These are phyloP conservation scores for Stentor roeselii DNA, from an alignment of 73 alveolate species.

Conservation along the genomic window DNA sequence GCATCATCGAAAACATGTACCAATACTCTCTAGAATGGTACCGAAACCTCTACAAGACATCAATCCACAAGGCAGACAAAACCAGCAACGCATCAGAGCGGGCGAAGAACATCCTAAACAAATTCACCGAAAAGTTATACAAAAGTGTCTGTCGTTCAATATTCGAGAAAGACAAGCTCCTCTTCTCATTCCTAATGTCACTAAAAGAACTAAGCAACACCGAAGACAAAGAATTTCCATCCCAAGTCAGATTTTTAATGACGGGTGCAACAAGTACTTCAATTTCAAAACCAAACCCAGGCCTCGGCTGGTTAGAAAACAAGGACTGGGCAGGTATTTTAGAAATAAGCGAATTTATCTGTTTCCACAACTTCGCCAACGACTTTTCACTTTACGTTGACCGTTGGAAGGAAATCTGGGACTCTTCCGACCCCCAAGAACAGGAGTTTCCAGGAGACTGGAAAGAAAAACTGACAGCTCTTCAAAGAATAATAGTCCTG, in stretches of 20 bases:
- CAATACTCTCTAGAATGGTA: conserved; percentile 94
- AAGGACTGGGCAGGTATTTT: conserved; percentile 29
- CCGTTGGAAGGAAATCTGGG: conserved; percentile 40
- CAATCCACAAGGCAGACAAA: conserved; percentile 32
- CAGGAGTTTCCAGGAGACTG: conserved; percentile 38
- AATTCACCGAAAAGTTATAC: conserved; percentile 76
- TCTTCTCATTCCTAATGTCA: conserved; percentile 90
- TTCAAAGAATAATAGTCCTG: conserved; percentile 37
- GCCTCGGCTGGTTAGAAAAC: conserved; percentile 30
- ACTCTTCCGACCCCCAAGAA: conserved; percentile 36
- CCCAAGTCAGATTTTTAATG: conserved; percentile 60
- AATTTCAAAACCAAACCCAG: conserved; percentile 33
- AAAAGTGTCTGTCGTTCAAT: conserved; percentile 93
- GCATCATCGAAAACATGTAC: conserved; percentile 95
- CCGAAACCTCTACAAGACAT: conserved; percentile 56
- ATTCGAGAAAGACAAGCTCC: conserved; percentile 97
- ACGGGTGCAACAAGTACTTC: conserved; percentile 22
- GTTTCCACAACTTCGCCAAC: conserved; percentile 26
- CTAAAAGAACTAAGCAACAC: conserved; percentile 72
- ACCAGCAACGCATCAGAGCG: conserved; percentile 41
- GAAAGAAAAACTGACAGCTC: conserved; percentile 21
- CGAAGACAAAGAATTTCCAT: conserved; percentile 25
- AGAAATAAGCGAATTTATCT: conserved; percentile 21
- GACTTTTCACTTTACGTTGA: conserved; percentile 30
- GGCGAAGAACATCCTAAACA: conserved; percentile 69